phyloP scores from a whole-genome alignment of 345 rosid genomes.

The Orychophragmus violaceus region DNA sequence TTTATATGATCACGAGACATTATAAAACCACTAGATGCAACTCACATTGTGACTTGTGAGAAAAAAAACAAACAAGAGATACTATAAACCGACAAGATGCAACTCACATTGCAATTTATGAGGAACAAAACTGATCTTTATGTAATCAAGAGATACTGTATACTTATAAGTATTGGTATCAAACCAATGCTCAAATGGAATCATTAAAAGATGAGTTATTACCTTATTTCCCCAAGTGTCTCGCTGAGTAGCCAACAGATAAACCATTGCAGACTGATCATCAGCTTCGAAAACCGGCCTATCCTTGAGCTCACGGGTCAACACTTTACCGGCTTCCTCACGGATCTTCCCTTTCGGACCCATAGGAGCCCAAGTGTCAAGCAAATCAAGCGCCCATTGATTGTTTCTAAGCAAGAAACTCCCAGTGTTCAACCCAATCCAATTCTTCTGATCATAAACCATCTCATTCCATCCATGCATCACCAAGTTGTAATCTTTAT shows the following conservation, averaged over 20 bases:
- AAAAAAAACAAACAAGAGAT: not conserved
- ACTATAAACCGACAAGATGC: not conserved
- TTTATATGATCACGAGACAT: not conserved
- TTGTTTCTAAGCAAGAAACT: slow-evolving; percentile 61
- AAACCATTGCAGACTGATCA: slow-evolving; percentile 76
- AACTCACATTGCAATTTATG: not conserved
- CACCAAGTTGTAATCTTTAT: slow-evolving; percentile 54
- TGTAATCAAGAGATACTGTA: not conserved
- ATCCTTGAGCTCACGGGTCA: slow-evolving; percentile 55
- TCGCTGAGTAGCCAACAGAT: slow-evolving; percentile 56
- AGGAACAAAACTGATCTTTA: not conserved
- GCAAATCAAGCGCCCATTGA: slow-evolving; percentile 68
- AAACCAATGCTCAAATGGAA: not conserved
- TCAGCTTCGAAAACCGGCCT: slow-evolving; percentile 67
- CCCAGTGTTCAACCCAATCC: slow-evolving; percentile 78
- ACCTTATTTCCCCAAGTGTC: slow-evolving; percentile 60
- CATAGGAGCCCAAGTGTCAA: slow-evolving; percentile 74
- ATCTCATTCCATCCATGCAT: slow-evolving; percentile 72
- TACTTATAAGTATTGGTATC: not conserved
- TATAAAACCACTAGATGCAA: slow-evolving; percentile 1
- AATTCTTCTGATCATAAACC: slow-evolving; percentile 64
- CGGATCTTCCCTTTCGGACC: slow-evolving; percentile 67
- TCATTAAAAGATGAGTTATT: not conserved
- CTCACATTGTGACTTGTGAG: not conserved
- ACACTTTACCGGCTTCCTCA: slow-evolving; percentile 61